Evolutionary conservation across 2,329 filamentous ascomycete species (phyloP).

Genomic region (Myriosclerotinia duriaeana): DNA sequence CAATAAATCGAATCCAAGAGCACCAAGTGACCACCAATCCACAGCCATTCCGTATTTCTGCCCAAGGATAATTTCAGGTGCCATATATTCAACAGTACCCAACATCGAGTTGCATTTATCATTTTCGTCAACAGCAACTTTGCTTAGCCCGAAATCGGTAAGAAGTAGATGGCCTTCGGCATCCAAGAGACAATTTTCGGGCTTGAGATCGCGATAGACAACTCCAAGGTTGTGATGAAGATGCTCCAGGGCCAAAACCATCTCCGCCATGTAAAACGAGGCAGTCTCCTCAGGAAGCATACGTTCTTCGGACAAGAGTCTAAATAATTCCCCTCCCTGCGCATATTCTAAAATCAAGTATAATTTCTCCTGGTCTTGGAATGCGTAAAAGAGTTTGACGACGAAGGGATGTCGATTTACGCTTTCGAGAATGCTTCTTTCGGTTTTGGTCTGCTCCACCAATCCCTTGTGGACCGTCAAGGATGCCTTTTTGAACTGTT

Average conservation of each 20-base stretch:
- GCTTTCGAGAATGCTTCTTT: slow-evolving; percentile 90
- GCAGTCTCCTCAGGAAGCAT: slow-evolving; percentile 91
- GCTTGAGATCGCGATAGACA: slow-evolving; percentile 95
- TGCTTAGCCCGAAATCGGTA: slow-evolving; percentile 95
- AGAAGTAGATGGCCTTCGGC: slow-evolving; percentile 87
- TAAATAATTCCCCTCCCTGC: slow-evolving; percentile 93
- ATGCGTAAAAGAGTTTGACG: slow-evolving; percentile 96
- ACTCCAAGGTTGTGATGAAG: slow-evolving; percentile 90
- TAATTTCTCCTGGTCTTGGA: slow-evolving; percentile 96
- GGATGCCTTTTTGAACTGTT: slow-evolving; percentile 97
- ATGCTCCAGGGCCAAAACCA: slow-evolving; percentile 90
- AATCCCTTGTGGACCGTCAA: slow-evolving; percentile 93
- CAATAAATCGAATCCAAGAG: slow-evolving; percentile 86
- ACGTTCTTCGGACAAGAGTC: slow-evolving; percentile 87
- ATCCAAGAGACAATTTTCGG: slow-evolving; percentile 94
- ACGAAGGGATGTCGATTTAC: slow-evolving; percentile 97
- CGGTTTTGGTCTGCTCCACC: slow-evolving; percentile 95
- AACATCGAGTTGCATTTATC: slow-evolving; percentile 81
- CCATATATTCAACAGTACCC: slow-evolving; percentile 98
- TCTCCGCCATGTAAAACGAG: slow-evolving; percentile 98
- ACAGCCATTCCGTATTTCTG: slow-evolving; percentile 90
- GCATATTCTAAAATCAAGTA: slow-evolving; percentile 98
- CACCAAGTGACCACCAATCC: slow-evolving; percentile 98
- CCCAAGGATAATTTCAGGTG: slow-evolving; percentile 82
- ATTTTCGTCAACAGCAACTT: slow-evolving; percentile 76